Conservation (phyloP, 345 rosid species). For the Anacardium occidentale region DNA sequence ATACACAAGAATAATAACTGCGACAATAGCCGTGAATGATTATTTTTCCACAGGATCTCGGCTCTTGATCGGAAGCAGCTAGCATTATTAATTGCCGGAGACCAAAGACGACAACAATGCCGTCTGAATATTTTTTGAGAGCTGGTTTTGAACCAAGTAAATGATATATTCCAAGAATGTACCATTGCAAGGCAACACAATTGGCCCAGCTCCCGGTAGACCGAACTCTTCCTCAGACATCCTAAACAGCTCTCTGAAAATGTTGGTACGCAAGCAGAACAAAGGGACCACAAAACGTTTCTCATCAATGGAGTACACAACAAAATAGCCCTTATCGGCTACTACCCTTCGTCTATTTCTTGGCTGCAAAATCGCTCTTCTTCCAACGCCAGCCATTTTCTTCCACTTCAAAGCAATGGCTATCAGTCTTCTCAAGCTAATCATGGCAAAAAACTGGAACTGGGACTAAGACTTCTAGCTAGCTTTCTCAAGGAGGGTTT, state of each 20-base stretch:
- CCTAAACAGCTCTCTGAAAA: constrained; percentile 35
- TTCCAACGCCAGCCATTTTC: constrained; percentile 20
- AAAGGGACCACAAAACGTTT: constrained; percentile 37
- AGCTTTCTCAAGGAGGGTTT: background rate
- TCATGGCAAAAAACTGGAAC: background rate
- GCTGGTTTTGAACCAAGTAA: constrained; percentile 9
- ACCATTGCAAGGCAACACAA: constrained; percentile 35
- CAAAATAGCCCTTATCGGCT: constrained; percentile 31
- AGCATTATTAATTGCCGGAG: background rate
- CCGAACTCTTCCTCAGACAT: constrained; percentile 39
- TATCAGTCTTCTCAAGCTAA: constrained; percentile 24
- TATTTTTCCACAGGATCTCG: background rate
- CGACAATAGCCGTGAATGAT: background rate
- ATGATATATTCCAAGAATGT: constrained; percentile 26
- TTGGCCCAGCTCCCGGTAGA: constrained; percentile 34
- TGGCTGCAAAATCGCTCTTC: constrained; percentile 10
- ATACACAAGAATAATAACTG: background rate
- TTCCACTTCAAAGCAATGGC: constrained; percentile 25
- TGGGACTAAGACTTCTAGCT: background rate
- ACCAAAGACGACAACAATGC: constrained; percentile 18
- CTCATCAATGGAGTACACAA: constrained; percentile 30
- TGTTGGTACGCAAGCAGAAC: constrained; percentile 23
- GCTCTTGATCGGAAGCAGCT: background rate
- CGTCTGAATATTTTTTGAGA: constrained; percentile 12
- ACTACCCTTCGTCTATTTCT: background rate